Conservation (phyloP, 176 grass and related monocot species). For the Chloris gayana region DNA sequence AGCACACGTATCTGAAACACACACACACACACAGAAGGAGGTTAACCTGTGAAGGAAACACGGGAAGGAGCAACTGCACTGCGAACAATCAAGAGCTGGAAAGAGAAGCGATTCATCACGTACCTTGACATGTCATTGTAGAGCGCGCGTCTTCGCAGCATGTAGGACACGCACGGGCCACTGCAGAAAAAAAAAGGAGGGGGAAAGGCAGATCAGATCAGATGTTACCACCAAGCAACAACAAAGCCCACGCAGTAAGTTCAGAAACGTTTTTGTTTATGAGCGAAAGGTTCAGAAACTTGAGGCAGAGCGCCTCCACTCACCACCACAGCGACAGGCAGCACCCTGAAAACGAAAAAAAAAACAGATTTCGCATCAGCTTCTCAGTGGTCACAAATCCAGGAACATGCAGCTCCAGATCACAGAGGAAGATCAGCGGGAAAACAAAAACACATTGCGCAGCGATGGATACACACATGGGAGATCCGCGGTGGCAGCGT, state of each 20-base stretch:
- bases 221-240: not conserved
- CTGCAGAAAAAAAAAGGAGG: constrained; percentile 34
- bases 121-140: constrained; percentile 99
- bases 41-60: not conserved
- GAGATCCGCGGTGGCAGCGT: constrained; percentile 64
- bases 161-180: constrained; percentile 88
- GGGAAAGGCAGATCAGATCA: not conserved
- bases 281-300: not conserved
- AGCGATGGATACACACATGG: constrained; percentile 47
- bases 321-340: constrained; percentile 91
- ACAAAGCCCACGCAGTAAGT: not conserved
- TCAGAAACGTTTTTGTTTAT: too few species aligned
- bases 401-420: not conserved
- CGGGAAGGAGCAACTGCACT: not conserved
- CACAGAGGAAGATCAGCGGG: too few species aligned
- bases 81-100: not conserved
- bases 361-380: not conserved
- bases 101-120: too few species aligned
- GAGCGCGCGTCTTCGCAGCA: constrained; percentile 88
- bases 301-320: constrained; percentile 25
- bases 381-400: not conserved
- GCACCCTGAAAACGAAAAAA: constrained; percentile 59
- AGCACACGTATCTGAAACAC: constrained; percentile 74
- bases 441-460: not conserved
- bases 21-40: not conserved